Percentiles rank a stretch among this genome's conserved stretches.
These are phyloP conservation scores for Mycosphaerella arachidis DNA, from an alignment of 2,329 filamentous ascomycete genomes.

Conservation along the genomic window DNA sequence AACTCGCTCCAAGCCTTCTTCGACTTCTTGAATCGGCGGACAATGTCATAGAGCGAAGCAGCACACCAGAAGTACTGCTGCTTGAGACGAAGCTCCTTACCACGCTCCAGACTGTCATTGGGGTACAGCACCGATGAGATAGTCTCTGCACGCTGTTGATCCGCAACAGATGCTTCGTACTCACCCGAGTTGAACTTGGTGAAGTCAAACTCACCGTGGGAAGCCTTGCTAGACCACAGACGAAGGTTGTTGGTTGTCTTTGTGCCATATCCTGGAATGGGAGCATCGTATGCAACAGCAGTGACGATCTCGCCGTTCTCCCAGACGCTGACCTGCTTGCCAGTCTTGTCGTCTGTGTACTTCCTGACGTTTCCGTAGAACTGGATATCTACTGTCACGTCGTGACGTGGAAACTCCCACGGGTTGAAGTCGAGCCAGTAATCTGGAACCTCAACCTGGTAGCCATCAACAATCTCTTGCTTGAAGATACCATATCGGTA, in stretches of 20 bases:
- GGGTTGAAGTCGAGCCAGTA: constrained; percentile 99
- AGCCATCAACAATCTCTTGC: constrained; percentile 96
- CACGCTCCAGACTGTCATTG: constrained; percentile 93
- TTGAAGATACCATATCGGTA: constrained; percentile 97
- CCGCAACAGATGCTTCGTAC: constrained; percentile 96
- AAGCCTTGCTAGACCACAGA: constrained; percentile 95
- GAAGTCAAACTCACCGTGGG: constrained; percentile 96
- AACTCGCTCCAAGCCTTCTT: constrained; percentile 89
- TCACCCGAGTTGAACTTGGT: constrained; percentile 99
- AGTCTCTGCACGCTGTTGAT: constrained; percentile 97
- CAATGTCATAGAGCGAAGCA: constrained; percentile 91
- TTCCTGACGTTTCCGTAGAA: constrained; percentile 87
- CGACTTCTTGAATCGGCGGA: constrained; percentile 96
- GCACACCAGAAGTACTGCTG: constrained; percentile 99
- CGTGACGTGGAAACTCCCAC: constrained; percentile 95
- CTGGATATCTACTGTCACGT: constrained; percentile 93
- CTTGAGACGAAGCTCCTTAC: constrained; percentile 95
- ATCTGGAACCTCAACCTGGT: constrained; percentile 96
- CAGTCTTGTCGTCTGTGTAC: constrained; percentile 58
- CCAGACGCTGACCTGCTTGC: constrained; percentile 73
- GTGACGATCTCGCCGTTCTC: constrained; percentile 89
- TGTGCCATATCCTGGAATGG: constrained; percentile 80
- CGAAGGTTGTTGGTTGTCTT: constrained; percentile 92
- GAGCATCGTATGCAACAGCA: constrained; percentile 88
- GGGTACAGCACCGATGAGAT: constrained; percentile 97